Percentiles rank a stretch among this genome's conserved stretches.
These are phyloP conservation scores for Aschersonia sp. DNA, from an alignment of 2,329 filamentous ascomycete genomes.

Conservation along the genomic window DNA sequence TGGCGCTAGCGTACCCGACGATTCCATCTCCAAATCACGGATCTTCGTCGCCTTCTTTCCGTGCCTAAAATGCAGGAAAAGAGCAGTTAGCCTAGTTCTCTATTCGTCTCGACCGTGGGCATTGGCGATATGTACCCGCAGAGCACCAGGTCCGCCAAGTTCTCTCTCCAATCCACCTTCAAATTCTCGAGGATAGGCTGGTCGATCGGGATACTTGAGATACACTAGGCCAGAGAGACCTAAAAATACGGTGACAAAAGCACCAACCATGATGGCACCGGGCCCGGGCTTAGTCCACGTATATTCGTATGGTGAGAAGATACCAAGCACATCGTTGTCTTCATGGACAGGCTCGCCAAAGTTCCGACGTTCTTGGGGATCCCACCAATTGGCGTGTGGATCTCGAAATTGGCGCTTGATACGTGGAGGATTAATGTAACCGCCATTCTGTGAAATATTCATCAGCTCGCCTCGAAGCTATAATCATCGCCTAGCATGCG, in stretches of 20 bases:
- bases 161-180: conserved; percentile 60
- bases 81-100: background rate
- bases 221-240: conserved; percentile 54
- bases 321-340: conserved; percentile 83
- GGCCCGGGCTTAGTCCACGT: conserved; percentile 63
- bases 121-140: conserved; percentile 39
- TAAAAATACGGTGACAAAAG: conserved; percentile 50
- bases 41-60: conserved; percentile 38
- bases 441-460: conserved; percentile 51
- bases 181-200: conserved; percentile 54
- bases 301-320: conserved; percentile 83
- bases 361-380: conserved; percentile 93
- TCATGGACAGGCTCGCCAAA: conserved; percentile 94
- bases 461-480: conserved; percentile 9
- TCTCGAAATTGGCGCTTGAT: conserved; percentile 88
- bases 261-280: conserved; percentile 51
- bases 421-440: conserved; percentile 63
- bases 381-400: conserved; percentile 89
- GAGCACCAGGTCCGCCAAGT: conserved; percentile 53
- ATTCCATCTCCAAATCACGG: conserved; percentile 21
- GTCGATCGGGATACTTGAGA: conserved; percentile 56
- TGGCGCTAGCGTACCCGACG: conserved; percentile 4
- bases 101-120: background rate
- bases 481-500: background rate
- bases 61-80: conserved; percentile 24